Base-by-base conservation (phyloP, 768 basidiomycete genomes). In the Boletus barrowsii region DNA sequence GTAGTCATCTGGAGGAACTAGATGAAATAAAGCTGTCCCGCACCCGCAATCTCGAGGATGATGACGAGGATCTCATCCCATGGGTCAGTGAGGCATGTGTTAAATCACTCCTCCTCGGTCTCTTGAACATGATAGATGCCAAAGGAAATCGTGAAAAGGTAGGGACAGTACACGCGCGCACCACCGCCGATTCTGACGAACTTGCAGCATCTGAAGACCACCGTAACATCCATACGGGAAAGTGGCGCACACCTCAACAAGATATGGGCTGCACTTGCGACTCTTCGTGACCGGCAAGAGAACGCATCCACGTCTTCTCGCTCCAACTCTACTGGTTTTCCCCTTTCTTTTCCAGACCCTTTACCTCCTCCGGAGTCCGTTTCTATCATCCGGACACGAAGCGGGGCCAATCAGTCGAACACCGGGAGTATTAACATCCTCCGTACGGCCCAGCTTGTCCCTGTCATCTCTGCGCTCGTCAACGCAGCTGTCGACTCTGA, bases 81-180 rank as follows among this genome's bases (percentile, higher is more conserved):
- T 90, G 88, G 88, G 78, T 87, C 45, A 81, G 80, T 64, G 87
- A 89, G 59, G 66, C 74, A 1, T 87, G 87, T 56, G 68, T 82
- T 33, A 87, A 82, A 60, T 76, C 85, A 1, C 71, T 91, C 33
- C 62, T 90, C n/a, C 50, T 84, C 9, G 82, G 82, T 11, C 72
- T 91, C 10, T 70, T 92, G 43, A 78, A 77, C 10, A 64, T 86
- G 49, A 64, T 88, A 24, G 65, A 71, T 45, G 76, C 72, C 8
- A 73, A 75, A 51, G 76, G 76, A 48, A 73, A 75, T 35, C 73
- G 74, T 14, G 69, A 62, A 6, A 69, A 72, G 20, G 70, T 75
- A 29, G 13, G 36, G 35, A 24, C 13, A 47, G 10, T 30, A 30
- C 14, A 39, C 30, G 10, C 39, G 20, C 17, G 29, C 18, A 22